These are phyloP conservation scores for Eucalyptus sp. DNA, from an alignment of 345 rosid genomes.

Conservation along the genomic window DNA sequence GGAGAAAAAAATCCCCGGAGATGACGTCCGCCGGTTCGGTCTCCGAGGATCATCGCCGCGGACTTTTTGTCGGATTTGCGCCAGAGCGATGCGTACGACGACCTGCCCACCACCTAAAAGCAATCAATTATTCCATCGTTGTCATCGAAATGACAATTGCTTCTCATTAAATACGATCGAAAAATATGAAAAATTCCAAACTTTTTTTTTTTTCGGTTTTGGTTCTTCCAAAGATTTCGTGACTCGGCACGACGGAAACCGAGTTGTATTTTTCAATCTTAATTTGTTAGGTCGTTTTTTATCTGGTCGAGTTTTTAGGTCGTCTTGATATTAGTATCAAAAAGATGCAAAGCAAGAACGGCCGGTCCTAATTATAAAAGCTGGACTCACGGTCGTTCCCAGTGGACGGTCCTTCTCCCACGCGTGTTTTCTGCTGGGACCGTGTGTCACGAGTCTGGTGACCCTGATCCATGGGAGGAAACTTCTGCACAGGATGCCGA, in stretches of 20 bases:
- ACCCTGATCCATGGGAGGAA: neutral
- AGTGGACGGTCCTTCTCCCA: neutral
- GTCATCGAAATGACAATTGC: neutral
- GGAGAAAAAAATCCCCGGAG: neutral
- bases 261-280: too few relatives aligned
- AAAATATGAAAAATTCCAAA: neutral
- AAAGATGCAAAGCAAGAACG: neutral
- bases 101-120: neutral
- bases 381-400: neutral
- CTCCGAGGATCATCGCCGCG: neutral
- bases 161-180: too few relatives aligned
- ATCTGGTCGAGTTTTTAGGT: neutral
- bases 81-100: neutral
- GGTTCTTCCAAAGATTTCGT: neutral
- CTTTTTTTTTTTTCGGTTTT: neutral
- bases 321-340: neutral
- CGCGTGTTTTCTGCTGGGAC: neutral
- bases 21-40: neutral
- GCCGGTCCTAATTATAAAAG: neutral
- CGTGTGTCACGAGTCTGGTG: neutral
- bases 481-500: neutral
- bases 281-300: neutral
- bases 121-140: neutral
- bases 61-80: neutral
- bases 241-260: neutral